Evolutionary conservation across 352 stramenopile species (phyloP), one percentile per base, ranked within the genome.

Genomic region (Globisporangium megalacanthum): DNA sequence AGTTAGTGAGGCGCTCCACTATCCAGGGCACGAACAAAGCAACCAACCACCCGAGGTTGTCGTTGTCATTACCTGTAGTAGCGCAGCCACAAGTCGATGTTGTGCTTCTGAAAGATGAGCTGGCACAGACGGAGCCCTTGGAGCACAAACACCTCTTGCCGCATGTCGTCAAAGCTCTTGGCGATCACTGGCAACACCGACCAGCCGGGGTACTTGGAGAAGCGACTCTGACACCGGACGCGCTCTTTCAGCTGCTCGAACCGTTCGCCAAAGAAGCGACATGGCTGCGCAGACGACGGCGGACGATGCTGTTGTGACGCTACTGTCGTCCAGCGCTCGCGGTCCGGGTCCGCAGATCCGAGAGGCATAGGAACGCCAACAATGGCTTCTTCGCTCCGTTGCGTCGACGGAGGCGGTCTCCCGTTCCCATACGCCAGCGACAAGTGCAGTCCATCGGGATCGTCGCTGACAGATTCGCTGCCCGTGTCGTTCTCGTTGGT

Each of bases 121-220:
- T 93, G 74, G 57, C 94, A 97, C 35, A 98, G 68, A 45, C 92
- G 82, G 45, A 99, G 94, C 0, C 98, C 77, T 70, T 98, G 92
- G 64, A 98, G 84, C 8, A 97, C 85, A 72, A 98, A 98, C 8
- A 97, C 91, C 63, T 99, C 96, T 71, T 99, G 96, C 6, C 96
- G 77, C 69, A 99, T 85, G 70, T 99, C 95, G 68, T 99, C 96
- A 59, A 98, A 98, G 20, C 89, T 97, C 71, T 99, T 99, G 4
- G 98, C 92, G 69, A 99, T 98, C 35, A 98, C 86, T 15, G 83
- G 81, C 52, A 86, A 65, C 22, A 98, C 65, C 49, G 96, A 81
- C 86, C 88, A 98, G 17, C 85, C 89, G 10, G 83, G 69, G 44
- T 75, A 78, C 3, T 72, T 69, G 39, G 79, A 66, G 54, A 83